These are phyloP conservation scores for Russula sp. DNA, from an alignment of 768 basidiomycete genomes.

Conservation along the genomic window DNA sequence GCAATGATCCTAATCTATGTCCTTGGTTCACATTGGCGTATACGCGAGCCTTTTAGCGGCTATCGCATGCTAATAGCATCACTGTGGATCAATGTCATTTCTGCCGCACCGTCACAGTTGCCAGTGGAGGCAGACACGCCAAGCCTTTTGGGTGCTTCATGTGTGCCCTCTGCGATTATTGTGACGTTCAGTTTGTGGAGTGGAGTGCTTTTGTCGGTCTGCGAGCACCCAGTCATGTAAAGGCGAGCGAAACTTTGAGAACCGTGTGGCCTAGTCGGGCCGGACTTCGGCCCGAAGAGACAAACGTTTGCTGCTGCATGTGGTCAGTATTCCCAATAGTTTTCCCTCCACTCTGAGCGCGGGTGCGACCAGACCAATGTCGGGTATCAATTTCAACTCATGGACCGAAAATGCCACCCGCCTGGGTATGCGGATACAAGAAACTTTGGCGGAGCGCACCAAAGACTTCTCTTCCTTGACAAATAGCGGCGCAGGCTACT, in stretches of 20 bases:
- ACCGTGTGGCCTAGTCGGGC: too few species aligned
- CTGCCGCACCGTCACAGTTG: not conserved
- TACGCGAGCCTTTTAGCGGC: not conserved
- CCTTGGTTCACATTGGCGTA: not conserved
- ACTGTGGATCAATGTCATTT: not conserved
- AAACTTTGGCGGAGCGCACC: conserved; percentile 78
- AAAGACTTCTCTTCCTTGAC: conserved; percentile 58
- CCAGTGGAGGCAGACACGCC: not conserved
- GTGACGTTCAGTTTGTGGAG: not conserved
- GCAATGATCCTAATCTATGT: not conserved
- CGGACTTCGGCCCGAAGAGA: conserved; percentile 1
- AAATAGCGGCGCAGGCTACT: conserved; percentile 55
- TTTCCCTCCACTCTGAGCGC: not conserved
- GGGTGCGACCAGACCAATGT: conserved; percentile 28
- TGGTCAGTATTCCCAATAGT: not conserved
- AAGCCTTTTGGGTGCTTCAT: not conserved
- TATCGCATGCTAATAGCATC: not conserved
- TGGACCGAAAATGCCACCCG: conserved; percentile 83
- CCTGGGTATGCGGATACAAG: conserved; percentile 78
- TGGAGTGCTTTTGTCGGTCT: not conserved
- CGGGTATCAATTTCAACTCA: conserved; percentile 37
- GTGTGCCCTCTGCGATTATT: not conserved
- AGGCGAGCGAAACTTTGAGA: too few species aligned
- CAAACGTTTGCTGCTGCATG: not conserved
- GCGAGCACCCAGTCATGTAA: too few species aligned